phyloP scores from a whole-genome alignment of 176 grass and related monocot genomes.

The Rhynchospora pubera region DNA sequence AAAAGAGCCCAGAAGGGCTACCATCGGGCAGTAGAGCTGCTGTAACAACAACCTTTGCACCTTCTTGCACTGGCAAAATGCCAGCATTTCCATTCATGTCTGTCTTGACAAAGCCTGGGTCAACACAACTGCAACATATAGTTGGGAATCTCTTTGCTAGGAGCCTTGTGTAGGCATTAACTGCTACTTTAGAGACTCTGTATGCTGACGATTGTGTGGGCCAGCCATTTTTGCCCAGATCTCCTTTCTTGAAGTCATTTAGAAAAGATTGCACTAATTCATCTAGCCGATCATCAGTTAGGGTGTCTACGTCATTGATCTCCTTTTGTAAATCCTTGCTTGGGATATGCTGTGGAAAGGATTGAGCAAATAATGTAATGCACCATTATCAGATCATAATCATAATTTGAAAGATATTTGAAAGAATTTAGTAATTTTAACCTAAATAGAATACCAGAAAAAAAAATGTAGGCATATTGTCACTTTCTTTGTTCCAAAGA shows the following conservation, averaged over 20 bases:
- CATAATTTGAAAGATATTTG: not conserved
- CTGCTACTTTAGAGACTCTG: conserved; percentile 35
- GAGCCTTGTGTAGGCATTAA: conserved; percentile 52
- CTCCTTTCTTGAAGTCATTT: conserved; percentile 33
- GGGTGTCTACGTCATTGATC: conserved; percentile 19
- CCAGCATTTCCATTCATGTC: conserved; percentile 38
- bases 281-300: conserved; percentile 40
- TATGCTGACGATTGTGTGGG: conserved; percentile 33
- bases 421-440: not conserved
- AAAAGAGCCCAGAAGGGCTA: conserved; percentile 37
- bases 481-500: not conserved
- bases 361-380: not conserved
- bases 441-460: not conserved
- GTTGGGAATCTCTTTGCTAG: conserved; percentile 31
- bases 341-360: conserved; percentile 24
- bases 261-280: conserved; percentile 36
- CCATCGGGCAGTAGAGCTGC: conserved; percentile 34
- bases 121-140: conserved; percentile 37
- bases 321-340: conserved; percentile 39
- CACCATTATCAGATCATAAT: not conserved
- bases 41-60: conserved; percentile 21
- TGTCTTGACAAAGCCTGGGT: conserved; percentile 54
- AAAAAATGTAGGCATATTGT: not conserved
- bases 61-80: conserved; percentile 29
- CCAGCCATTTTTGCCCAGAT: conserved; percentile 20